Evolutionary conservation across 331 rosid genomes (phyloP).

Genomic region (Telfairia occidentalis): DNA sequence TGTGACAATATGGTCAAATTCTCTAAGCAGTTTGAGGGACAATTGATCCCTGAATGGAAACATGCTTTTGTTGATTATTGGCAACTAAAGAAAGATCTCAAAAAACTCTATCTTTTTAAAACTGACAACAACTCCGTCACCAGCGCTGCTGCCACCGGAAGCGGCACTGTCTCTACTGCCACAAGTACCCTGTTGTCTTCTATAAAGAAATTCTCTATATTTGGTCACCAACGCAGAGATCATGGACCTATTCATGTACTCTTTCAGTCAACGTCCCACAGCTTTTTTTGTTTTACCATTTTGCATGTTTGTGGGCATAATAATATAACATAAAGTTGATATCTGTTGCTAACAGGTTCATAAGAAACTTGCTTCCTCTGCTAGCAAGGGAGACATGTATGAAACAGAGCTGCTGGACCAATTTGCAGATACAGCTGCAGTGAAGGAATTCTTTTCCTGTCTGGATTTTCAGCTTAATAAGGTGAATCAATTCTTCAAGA

Average conservation of each 20-base stretch:
- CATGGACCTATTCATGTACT: conserved; percentile 81
- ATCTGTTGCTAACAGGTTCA: conserved; percentile 46
- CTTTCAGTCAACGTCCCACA: conserved; percentile 6
- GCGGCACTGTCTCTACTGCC: conserved; percentile 10
- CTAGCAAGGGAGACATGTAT: conserved; percentile 63
- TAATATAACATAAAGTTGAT: background rate
- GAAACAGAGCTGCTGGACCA: conserved; percentile 85
- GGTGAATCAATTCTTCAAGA: conserved; percentile 70
- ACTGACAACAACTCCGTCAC: conserved; percentile 20
- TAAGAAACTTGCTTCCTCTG: conserved; percentile 70
- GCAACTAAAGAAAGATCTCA: conserved; percentile 73
- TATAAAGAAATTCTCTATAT: conserved; percentile 38
- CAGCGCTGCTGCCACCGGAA: conserved; percentile 13
- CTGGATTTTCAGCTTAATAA: conserved; percentile 77
- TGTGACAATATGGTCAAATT: conserved; percentile 70
- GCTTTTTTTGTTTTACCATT: background rate
- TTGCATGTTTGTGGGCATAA: background rate
- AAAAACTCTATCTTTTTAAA: conserved; percentile 45
- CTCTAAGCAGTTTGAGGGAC: conserved; percentile 83
- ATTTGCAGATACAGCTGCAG: conserved; percentile 64
- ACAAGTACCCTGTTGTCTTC: conserved; percentile 42
- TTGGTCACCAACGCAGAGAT: conserved; percentile 54
- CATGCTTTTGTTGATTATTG: conserved; percentile 89
- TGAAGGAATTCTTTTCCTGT: conserved; percentile 70
- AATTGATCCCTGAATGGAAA: conserved; percentile 96